Conservation (phyloP, 495 filamentous ascomycete genomes). For the Lophiotrema nucula region DNA sequence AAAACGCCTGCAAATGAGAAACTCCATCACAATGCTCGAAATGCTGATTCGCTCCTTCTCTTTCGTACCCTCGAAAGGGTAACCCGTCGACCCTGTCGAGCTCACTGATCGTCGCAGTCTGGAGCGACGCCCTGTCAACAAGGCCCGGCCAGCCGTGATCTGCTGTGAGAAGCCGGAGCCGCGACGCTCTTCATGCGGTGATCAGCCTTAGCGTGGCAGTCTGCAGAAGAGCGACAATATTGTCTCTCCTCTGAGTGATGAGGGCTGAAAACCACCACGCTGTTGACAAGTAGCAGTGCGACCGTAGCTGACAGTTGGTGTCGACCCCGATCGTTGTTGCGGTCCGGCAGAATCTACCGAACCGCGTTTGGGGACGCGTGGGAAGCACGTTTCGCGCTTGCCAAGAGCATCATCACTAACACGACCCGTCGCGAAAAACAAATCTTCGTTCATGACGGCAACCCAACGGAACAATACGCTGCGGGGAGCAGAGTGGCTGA, state of each 20-base stretch:
- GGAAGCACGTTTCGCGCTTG: too few relatives aligned
- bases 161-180: neutral
- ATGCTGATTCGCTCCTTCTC: too few relatives aligned
- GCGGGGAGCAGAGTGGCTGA: constrained; percentile 1
- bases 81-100: neutral
- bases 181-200: neutral
- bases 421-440: too few relatives aligned
- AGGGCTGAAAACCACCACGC: neutral
- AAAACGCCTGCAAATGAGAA: constrained; percentile 16
- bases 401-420: too few relatives aligned
- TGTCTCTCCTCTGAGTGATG: too few relatives aligned
- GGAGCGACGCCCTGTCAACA: neutral
- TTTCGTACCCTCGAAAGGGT: neutral
- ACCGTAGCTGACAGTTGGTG: too few relatives aligned
- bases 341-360: too few relatives aligned
- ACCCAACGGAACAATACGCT: neutral
- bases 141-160: constrained; percentile 1
- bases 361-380: too few relatives aligned
- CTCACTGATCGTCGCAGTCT: neutral
- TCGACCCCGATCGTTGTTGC: too few relatives aligned
- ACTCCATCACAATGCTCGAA: constrained; percentile 11
- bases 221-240: neutral
- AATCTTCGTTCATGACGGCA: neutral
- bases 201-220: constrained; percentile 1
- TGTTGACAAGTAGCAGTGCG: neutral